Conservation (phyloP, 768 basidiomycete genomes). For the Lactifluus rugatus region DNA sequence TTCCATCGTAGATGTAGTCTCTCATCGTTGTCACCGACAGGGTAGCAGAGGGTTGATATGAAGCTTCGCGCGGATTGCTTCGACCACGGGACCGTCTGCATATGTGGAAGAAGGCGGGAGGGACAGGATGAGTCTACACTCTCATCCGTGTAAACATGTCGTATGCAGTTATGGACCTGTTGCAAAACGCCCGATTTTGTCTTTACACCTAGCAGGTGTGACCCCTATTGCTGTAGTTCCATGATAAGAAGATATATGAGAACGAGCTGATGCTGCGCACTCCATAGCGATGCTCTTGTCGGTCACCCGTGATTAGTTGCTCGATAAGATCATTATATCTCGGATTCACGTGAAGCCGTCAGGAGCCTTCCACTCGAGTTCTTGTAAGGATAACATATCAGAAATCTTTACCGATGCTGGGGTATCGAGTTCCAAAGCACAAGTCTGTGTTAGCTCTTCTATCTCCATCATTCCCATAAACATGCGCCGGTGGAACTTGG, state of each 20-base stretch:
- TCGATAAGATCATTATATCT: neutral
- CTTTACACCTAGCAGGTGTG: constrained; percentile 26
- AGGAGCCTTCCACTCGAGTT: neutral
- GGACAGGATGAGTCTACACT: neutral
- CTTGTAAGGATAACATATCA: neutral
- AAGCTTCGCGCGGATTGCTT: constrained; percentile 42
- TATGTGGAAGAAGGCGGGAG: neutral
- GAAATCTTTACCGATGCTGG: neutral
- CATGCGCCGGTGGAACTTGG: neutral
- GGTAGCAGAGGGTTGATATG: constrained; percentile 56
- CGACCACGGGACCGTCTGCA: constrained; percentile 61
- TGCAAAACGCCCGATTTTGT: constrained; percentile 28
- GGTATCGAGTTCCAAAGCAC: neutral
- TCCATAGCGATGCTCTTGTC: neutral
- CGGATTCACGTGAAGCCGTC: neutral
- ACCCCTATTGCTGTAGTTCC: no score
- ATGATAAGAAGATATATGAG: no score
- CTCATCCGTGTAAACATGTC: constrained; percentile 6
- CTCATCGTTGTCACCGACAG: constrained; percentile 33
- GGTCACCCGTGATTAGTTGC: neutral
- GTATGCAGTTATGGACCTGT: constrained; percentile 38
- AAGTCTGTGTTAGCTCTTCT: neutral
- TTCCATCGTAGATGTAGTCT: constrained; percentile 58
- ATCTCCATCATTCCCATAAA: neutral
- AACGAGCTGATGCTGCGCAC: no score